Evolutionary conservation across 2,329 filamentous ascomycete species (phyloP), one percentile per base, ranked within the genome.

Genomic region (Penicillium sp.): DNA sequence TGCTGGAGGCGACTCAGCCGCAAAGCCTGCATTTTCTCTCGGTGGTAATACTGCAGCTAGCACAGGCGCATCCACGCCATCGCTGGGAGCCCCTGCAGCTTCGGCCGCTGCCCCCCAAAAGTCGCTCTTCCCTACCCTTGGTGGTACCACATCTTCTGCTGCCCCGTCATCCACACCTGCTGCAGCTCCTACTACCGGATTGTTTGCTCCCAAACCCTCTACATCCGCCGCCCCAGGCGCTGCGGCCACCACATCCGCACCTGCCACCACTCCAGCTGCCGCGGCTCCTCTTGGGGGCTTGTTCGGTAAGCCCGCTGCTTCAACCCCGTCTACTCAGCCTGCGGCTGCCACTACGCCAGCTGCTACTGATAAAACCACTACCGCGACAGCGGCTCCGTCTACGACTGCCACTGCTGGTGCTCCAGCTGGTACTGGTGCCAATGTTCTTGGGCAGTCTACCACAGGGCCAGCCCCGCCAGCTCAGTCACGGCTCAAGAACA

Each of bases 401-500:
- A 57, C 75, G n/a, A 62, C 75, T 46, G 41, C 60, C 11, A 27
- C 53, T 39, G 8, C 59, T 48, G 44, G 31, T 22, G 11, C 37
- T 46, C n/a, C 62, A 37, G 59, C 70, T 48, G 57, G 62, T 45
- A 63, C 65, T 27, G 58, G 63, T 44, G 56, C 65, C 31, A 60
- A 55, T n/a, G 35, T 64, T 27, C 77, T 93, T 48, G 86, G 86
- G 19, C 86, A 87, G 27, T 96, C 92, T 1, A 96, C 90, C 3
- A 82, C 86, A 33, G 93, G 93, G 0, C 91, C 93, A 1, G 80
- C 88, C 3, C 93, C 95, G 16, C 88, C 92, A 56, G 78, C 82
- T 2, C 86, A 96, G 68, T 95, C 93, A 4, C 89, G 95, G 27
- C 82, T 99, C 37, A 96, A 96, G 81, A 96, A 97, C 76, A 98